Base-by-base conservation (phyloP, 306 rosid species). In the Lablab purpureus region DNA sequence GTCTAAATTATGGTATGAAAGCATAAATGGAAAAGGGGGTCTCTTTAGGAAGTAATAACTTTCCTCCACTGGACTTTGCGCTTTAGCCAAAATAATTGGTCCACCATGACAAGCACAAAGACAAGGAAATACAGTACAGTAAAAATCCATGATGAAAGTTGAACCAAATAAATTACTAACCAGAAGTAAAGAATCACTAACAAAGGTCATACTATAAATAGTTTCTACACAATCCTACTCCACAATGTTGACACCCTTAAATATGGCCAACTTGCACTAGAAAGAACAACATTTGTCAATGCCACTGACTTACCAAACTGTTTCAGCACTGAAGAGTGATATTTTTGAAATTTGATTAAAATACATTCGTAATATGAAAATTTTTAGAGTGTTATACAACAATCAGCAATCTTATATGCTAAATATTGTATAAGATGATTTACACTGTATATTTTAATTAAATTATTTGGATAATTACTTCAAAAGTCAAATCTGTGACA, bases 51-150 rank as follows among this genome's bases (percentile, higher is more conserved):
- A 36, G 77, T 27, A 40, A 67, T 49, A 55, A 15, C 68, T 79
- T 71, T 55, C 32, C 32, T 75, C 64, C 43, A 43, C 77, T 43
- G 67, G 8, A 28, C 21, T 32, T 45, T 23, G 34, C 46, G 80
- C 64, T 84, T 71, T 43, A 68, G 45, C 73, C 21, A 60, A 21
- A 73, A 49, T 56, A 36, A 40, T 21, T 66, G 86, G 85, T 79
- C 85, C 88, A 85, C 85, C 87, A 85, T 28, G 15, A 70, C 65
- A 30, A 54, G 58, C 49, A 76, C 78, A 55, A 18, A 25, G 75
- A 76, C 4, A 13, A 9, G 0, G 47, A 7, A 28, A 49, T 8
- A 62, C 36, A 37, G 3, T 59, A 27, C 11, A 17, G 72, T 45
- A 47, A 76, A 58, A 69, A 72, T 21, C 51, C 84, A 81, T 13